Evolutionary conservation across 805 yeast genomes (phyloP).

Genomic region (Pichia cephalocereana): DNA sequence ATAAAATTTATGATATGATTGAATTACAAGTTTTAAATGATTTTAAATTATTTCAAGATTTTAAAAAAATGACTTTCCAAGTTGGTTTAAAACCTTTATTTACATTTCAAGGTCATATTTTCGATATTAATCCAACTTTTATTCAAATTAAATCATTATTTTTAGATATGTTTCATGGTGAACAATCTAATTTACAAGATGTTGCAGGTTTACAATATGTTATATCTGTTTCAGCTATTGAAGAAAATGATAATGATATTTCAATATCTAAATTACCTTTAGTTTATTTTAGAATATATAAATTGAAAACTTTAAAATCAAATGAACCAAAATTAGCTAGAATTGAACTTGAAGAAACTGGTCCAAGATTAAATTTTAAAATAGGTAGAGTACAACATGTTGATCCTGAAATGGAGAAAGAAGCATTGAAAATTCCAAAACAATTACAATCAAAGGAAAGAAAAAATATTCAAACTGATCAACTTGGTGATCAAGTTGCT

Average conservation of each 20-base stretch:
- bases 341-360: conserved; percentile 89
- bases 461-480: conserved; percentile 83
- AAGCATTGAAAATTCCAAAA: conserved; percentile 72
- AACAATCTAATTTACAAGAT: conserved; percentile 71
- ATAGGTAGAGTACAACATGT: conserved; percentile 81
- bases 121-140: conserved; percentile 81
- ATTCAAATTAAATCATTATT: conserved; percentile 81
- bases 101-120: conserved; percentile 83
- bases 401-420: conserved; percentile 81
- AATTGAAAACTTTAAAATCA: conserved; percentile 68
- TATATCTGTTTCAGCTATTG: conserved; percentile 68
- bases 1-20: conserved; percentile 86
- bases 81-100: conserved; percentile 93
- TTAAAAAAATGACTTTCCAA: conserved; percentile 69
- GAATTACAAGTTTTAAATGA: conserved; percentile 69
- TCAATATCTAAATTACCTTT: conserved; percentile 54
- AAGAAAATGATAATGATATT: conserved; percentile 67
- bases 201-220: conserved; percentile 93
- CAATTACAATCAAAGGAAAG: conserved; percentile 72
- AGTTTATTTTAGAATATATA: conserved; percentile 85
- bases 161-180: conserved; percentile 85
- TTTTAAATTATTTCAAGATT: conserved; percentile 68
- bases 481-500: conserved; percentile 94
- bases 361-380: conserved; percentile 90
- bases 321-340: conserved; percentile 82